Conservation (phyloP, 2,329 filamentous ascomycete genomes). For the Penicillium polonicum region DNA sequence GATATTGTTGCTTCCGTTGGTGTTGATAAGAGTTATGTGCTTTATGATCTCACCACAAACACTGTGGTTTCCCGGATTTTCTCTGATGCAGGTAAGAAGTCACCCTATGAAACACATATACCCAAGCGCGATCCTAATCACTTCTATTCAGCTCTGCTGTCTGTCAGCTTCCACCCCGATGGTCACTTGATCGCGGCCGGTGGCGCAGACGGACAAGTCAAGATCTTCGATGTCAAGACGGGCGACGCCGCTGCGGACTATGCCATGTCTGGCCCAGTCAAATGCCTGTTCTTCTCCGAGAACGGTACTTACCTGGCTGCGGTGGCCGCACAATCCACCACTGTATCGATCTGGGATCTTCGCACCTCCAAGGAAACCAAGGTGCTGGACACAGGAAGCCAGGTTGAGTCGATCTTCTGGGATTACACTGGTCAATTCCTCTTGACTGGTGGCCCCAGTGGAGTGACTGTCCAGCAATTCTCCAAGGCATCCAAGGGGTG, state of each 20-base stretch:
- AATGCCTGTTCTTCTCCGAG: constrained; percentile 82
- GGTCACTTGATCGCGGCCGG: constrained; percentile 91
- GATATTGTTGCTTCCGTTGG: constrained; percentile 84
- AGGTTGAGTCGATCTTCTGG: constrained; percentile 77
- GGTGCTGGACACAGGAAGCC: constrained; percentile 78
- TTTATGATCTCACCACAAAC: constrained; percentile 74
- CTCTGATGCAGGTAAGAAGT: constrained; percentile 69
- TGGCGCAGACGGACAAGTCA: constrained; percentile 74
- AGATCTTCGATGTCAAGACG: constrained; percentile 82
- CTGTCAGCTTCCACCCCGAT: constrained; percentile 88
- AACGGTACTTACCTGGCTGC: constrained; percentile 96
- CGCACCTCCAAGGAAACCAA: constrained; percentile 81
- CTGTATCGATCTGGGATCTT: constrained; percentile 85
- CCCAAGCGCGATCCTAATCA: constrained; percentile 15
- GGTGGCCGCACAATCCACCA: constrained; percentile 71
- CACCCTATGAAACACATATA: constrained; percentile 11
- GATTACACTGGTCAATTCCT: constrained; percentile 95
- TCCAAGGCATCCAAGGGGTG: constrained; percentile 82
- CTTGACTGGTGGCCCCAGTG: constrained; percentile 74
- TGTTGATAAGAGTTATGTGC: constrained; percentile 84
- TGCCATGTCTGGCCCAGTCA: constrained; percentile 62
- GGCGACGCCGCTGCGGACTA: constrained; percentile 76
- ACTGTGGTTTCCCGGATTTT: constrained; percentile 75
- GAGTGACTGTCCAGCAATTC: constrained; percentile 86
- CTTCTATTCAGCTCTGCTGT: constrained; percentile 61